Evolutionary conservation across 805 yeast genomes (phyloP).

Genomic region (Lachancea waltii): DNA sequence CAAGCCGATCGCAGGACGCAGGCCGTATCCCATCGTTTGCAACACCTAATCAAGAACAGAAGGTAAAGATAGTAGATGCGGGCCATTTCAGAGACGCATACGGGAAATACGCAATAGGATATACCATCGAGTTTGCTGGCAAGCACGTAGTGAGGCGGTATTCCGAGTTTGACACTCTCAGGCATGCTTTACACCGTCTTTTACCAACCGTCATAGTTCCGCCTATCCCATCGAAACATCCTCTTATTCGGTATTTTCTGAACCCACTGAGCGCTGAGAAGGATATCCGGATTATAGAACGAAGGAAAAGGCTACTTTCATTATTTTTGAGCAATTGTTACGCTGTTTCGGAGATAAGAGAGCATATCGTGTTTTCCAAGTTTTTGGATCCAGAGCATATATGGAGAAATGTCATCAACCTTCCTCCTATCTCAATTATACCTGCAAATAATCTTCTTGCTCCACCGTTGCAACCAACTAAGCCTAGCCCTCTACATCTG

Average conservation of each 20-base stretch:
- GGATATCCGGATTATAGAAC: slow-evolving; percentile 47
- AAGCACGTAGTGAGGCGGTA: slow-evolving; percentile 71
- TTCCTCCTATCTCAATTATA: slow-evolving; percentile 49
- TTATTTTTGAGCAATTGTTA: slow-evolving; percentile 75
- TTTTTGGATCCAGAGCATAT: slow-evolving; percentile 80
- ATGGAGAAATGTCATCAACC: slow-evolving; percentile 68
- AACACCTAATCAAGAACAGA: slow-evolving; percentile 4
- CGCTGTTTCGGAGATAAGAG: slow-evolving; percentile 47
- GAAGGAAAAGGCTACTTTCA: slow-evolving; percentile 67
- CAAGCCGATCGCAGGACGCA: neutral
- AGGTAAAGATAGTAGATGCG: slow-evolving; percentile 62
- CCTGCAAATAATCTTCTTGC: slow-evolving; percentile 49
- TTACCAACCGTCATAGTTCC: slow-evolving; percentile 84
- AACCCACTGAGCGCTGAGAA: slow-evolving; percentile 40
- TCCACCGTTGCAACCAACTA: slow-evolving; percentile 55
- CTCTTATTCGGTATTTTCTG: slow-evolving; percentile 42
- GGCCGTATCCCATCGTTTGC: slow-evolving; percentile 1
- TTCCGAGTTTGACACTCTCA: slow-evolving; percentile 82
- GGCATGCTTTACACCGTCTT: slow-evolving; percentile 61
- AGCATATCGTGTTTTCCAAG: slow-evolving; percentile 58
- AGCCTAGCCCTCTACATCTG: slow-evolving; percentile 53
- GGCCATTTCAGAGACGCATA: slow-evolving; percentile 79
- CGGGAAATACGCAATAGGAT: slow-evolving; percentile 70
- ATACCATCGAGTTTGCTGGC: slow-evolving; percentile 64
- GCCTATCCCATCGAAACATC: slow-evolving; percentile 86